Conservation (phyloP, 1,284 basidiomycete genomes). For the Fistulinella cinereoalba region DNA sequence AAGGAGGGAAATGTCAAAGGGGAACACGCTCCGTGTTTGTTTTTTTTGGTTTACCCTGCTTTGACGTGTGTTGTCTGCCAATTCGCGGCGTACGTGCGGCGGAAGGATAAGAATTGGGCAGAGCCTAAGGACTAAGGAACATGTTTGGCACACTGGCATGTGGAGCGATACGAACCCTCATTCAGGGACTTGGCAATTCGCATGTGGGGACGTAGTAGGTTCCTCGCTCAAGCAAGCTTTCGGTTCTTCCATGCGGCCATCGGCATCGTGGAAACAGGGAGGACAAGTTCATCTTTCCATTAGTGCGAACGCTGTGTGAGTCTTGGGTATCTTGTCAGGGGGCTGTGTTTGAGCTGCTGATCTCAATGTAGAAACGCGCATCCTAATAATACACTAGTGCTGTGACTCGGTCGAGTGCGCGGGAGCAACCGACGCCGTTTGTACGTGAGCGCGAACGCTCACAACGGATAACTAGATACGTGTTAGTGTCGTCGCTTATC, state of each 20-base stretch:
- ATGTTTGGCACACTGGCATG: background rate
- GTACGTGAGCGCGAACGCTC: background rate
- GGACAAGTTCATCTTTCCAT: background rate
- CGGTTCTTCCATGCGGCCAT: background rate
- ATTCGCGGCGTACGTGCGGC: constrained; percentile 3
- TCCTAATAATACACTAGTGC: background rate
- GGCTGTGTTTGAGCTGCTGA: background rate
- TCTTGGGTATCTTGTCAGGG: too few relatives aligned
- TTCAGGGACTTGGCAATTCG: background rate
- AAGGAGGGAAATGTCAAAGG: background rate
- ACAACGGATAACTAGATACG: too few relatives aligned
- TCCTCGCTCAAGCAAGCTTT: background rate
- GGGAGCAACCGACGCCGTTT: background rate
- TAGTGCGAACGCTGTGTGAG: too few relatives aligned
- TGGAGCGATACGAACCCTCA: constrained; percentile 5
- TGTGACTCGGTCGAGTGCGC: constrained; percentile 1
- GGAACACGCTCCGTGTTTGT: background rate
- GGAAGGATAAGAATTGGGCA: background rate
- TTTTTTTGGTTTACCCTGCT: constrained; percentile 4
- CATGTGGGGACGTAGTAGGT: background rate
- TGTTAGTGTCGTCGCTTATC: constrained; percentile 7
- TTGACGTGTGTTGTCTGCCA: constrained; percentile 15
- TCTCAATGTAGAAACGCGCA: constrained; percentile 1
- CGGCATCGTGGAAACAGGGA: constrained; percentile 3
- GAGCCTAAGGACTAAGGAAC: constrained; percentile 7